Percentiles rank a stretch among this genome's conserved stretches.
phyloP scores from a whole-genome alignment of 495 filamentous ascomycete species.

The Cenococcum geophilum region DNA sequence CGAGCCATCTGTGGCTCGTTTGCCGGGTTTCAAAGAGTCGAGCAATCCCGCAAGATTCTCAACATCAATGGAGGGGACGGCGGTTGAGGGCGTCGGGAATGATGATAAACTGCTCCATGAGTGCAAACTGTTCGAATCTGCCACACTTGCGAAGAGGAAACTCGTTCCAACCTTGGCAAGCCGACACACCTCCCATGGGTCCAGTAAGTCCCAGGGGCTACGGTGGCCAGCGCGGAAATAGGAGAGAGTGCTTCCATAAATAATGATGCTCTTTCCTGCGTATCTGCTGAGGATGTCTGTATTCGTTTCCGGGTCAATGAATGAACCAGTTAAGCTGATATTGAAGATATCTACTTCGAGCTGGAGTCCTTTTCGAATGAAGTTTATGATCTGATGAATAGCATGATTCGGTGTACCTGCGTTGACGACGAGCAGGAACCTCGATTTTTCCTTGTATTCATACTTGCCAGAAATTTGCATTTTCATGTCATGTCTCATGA shows the following conservation, averaged over 20 bases:
- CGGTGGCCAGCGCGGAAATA: constrained; percentile 14
- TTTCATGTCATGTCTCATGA: constrained; percentile 13
- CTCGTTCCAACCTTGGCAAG: constrained; percentile 17
- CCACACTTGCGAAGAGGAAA: constrained; percentile 10
- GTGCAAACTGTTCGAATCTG: constrained; percentile 5
- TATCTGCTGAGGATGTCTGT: constrained; percentile 14
- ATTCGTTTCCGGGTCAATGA: constrained; percentile 9
- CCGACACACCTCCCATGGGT: constrained; percentile 14
- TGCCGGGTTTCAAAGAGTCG: constrained; percentile 1
- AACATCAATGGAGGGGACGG: not conserved
- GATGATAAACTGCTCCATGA: constrained; percentile 7
- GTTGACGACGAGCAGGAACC: constrained; percentile 22
- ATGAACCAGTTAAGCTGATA: constrained; percentile 14
- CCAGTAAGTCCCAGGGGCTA: constrained; percentile 18
- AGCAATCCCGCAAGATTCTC: constrained; percentile 1
- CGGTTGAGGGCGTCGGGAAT: constrained; percentile 7
- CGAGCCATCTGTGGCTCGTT: not conserved
- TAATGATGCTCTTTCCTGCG: constrained; percentile 21
- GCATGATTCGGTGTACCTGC: constrained; percentile 20
- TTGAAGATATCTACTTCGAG: constrained; percentile 16
- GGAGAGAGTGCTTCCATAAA: constrained; percentile 12
- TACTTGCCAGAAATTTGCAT: constrained; percentile 22
- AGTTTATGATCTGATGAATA: constrained; percentile 23
- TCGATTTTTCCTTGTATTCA: constrained; percentile 5
- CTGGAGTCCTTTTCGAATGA: constrained; percentile 13